These are phyloP conservation scores for Paulownia fortunei DNA, from an alignment of 257 asterid species.

Conservation along the genomic window DNA sequence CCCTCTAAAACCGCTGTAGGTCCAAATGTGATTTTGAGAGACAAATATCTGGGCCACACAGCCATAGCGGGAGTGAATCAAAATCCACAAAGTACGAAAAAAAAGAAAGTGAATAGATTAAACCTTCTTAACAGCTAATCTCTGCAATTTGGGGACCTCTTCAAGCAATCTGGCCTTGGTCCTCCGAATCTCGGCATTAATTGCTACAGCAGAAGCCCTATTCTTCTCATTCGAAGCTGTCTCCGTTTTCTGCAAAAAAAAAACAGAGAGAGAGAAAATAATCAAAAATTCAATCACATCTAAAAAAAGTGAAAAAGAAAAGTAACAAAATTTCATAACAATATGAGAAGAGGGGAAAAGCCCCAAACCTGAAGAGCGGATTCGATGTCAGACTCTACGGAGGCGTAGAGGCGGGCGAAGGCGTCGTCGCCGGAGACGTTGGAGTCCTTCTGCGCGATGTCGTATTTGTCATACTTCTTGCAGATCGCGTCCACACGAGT, in stretches of 20 bases:
- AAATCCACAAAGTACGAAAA: background rate
- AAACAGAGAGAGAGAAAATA: background rate
- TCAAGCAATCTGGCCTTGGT: constrained; percentile 71
- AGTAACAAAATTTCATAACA: background rate
- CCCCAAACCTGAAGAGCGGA: constrained; percentile 75
- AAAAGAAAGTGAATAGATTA: background rate
- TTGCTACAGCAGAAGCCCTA: constrained; percentile 72
- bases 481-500: constrained; percentile 98
- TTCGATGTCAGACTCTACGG: constrained; percentile 85
- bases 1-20: background rate
- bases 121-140: constrained; percentile 76
- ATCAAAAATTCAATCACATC: constrained; percentile 3
- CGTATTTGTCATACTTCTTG: constrained; percentile 93
- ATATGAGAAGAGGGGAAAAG: background rate
- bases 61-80: background rate
- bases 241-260: constrained; percentile 60
- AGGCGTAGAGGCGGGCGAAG: constrained; percentile 83
- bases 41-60: background rate
- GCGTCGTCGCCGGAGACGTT: constrained; percentile 96
- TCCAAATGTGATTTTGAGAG: background rate
- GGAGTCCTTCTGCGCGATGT: constrained; percentile 74
- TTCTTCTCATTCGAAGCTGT: constrained; percentile 61
- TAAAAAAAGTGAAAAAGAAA: background rate
- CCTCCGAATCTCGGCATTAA: constrained; percentile 75
- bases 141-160: constrained; percentile 81